A percentile compares a stretch with the other conserved stretches of the same genome.
phyloP scores from a whole-genome alignment of 108 stramenopile genomes.

The Skeletonema costatum region DNA sequence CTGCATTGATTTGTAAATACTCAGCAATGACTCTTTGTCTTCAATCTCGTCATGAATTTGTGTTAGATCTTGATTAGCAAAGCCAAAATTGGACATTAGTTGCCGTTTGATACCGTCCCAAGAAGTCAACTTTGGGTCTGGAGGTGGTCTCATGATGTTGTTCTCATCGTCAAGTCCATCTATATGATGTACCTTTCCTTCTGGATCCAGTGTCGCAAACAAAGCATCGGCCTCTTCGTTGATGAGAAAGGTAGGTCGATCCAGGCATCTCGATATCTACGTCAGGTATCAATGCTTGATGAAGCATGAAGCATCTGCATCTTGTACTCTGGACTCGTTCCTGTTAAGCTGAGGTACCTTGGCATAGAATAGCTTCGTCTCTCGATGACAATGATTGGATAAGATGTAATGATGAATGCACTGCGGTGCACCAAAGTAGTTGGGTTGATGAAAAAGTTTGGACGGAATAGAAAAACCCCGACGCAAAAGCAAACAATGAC shows the following conservation, averaged over 20 bases:
- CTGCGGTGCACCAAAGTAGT: background rate
- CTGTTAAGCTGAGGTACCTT: background rate
- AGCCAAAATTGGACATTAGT: conserved; percentile 19
- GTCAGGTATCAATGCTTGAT: background rate
- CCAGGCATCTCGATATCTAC: background rate
- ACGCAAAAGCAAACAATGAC: background rate
- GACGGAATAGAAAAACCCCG: background rate
- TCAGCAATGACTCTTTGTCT: conserved; percentile 15
- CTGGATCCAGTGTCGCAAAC: conserved; percentile 8
- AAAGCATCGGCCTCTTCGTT: conserved; percentile 3
- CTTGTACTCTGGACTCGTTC: background rate
- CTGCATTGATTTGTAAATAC: conserved; percentile 32
- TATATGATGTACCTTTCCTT: conserved; percentile 6
- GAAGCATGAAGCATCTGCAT: background rate
- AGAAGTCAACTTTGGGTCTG: conserved; percentile 18
- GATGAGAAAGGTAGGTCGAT: background rate
- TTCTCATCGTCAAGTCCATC: background rate
- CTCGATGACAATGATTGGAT: too few relatives aligned
- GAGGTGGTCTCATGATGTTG: conserved; percentile 27
- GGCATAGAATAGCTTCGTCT: background rate
- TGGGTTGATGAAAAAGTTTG: background rate
- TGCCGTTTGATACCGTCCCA: conserved; percentile 38
- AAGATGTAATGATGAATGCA: background rate
- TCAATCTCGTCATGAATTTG: conserved; percentile 57
- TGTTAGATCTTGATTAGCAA: conserved; percentile 40